Evolutionary conservation across 805 yeast species (phyloP).

Genomic region (Starmerella apicola): DNA sequence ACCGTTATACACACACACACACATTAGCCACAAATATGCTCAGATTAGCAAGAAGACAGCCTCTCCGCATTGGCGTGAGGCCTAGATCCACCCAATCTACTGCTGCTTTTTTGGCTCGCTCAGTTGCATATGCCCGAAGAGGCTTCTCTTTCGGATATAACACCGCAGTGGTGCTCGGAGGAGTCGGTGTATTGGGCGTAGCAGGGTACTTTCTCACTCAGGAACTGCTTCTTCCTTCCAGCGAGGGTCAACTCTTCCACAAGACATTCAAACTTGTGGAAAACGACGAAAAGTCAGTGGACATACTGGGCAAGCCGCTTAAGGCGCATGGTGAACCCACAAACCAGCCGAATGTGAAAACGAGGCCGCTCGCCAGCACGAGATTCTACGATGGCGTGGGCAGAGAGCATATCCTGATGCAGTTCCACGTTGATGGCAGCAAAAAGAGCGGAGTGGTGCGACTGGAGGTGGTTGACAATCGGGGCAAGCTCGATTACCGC

Average conservation of each 20-base stretch:
- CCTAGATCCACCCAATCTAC: constrained; percentile 1
- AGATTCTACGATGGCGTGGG: constrained; percentile 57
- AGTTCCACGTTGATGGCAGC: constrained; percentile 72
- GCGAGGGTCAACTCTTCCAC: constrained; percentile 83
- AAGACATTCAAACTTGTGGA: constrained; percentile 70
- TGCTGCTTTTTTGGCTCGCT: constrained; percentile 8
- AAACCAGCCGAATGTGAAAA: constrained; percentile 69
- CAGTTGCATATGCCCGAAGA: constrained; percentile 13
- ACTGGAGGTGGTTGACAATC: constrained; percentile 51
- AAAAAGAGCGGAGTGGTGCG: constrained; percentile 55
- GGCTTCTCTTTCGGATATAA: constrained; percentile 27
- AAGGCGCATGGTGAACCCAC: constrained; percentile 69
- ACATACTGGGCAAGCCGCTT: constrained; percentile 47
- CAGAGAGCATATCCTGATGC: constrained; percentile 68
- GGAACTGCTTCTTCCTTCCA: constrained; percentile 77
- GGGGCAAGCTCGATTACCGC: constrained; percentile 49
- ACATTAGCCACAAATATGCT: background rate
- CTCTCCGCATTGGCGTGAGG: too few species aligned
- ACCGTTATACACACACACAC: too few species aligned
- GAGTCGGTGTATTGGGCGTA: constrained; percentile 32
- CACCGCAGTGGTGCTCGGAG: constrained; percentile 26
- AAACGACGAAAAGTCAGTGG: constrained; percentile 47
- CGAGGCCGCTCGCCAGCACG: constrained; percentile 64
- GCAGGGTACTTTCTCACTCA: constrained; percentile 64
- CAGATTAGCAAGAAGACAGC: background rate